Base-by-base conservation (phyloP, 2,329 filamentous ascomycete species). In the Colletotrichum lini region DNA sequence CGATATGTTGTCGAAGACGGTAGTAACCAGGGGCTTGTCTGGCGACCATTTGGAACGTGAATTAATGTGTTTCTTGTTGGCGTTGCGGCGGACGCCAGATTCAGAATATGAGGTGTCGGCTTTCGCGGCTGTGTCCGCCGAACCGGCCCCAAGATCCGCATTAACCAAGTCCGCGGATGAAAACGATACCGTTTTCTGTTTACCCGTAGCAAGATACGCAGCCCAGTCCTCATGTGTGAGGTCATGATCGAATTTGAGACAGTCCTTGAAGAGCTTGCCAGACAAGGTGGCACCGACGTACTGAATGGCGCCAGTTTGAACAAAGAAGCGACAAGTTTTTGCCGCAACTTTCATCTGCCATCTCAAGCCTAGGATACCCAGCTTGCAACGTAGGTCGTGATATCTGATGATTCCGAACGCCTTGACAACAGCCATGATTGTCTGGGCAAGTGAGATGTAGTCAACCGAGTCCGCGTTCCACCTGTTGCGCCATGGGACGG, bases 321-420 rank as follows among this genome's bases (percentile, higher is more conserved):
- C 88, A 71, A 91, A 84, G 74, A 88, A 89, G 18, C 90, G 85
- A 57, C 87, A 89, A 16, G 87, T 86, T 74, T 89, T 89, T 9
- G 89, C 87, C 50, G 90, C 79, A 8, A 87, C 86, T 74, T 88
- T 89, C 88, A 90, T 90, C 75, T 90, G 87, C 83, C 87, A 89
- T 23, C 82, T 82, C 74, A 85, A 84, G n/a, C 85, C 84, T 2
- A 85, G 76, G 18, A 90, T 84, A 5, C 88, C 88, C 38, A 91
- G 81, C 76, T 91, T 91, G 26, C 80, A 79, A 72, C 90, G 87
- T 65, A 91, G 79, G 73, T 91, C 89, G 38, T 85, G 84, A 70
- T 90, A 86, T 26, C 89, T 85, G 66, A 91, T 86, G 9, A 90
- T 86, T 1, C 83, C 84, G 84, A 88, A 90, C 61, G 88, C 87